These are phyloP conservation scores for Yamadazyma oceani DNA, from an alignment of 1,139 yeast genomes.

Conservation along the genomic window DNA sequence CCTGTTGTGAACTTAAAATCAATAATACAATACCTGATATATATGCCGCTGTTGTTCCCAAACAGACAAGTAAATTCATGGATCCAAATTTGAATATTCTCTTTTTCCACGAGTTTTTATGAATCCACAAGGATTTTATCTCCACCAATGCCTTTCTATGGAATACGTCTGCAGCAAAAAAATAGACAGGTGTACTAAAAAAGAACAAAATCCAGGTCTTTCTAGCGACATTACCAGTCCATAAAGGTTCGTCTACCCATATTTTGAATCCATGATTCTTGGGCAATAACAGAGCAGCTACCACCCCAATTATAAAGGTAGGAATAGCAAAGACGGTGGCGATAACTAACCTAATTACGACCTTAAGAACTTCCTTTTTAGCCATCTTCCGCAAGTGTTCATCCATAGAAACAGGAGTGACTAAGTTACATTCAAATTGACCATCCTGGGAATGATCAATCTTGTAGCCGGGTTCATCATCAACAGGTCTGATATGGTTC, in stretches of 20 bases:
- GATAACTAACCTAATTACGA: conserved; percentile 48
- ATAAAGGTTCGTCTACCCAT: conserved; percentile 62
- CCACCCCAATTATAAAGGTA: conserved; percentile 66
- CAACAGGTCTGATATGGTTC: conserved; percentile 39
- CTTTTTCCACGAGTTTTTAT: conserved; percentile 54
- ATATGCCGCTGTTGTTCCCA: conserved; percentile 74
- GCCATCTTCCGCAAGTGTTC: conserved; percentile 60
- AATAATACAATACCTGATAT: conserved; percentile 64
- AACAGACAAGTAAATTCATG: conserved; percentile 69
- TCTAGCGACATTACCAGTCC: conserved; percentile 64
- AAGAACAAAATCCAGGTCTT: conserved; percentile 66
- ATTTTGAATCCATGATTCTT: conserved; percentile 38
- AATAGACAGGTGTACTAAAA: conserved; percentile 71
- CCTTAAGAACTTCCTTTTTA: conserved; percentile 45
- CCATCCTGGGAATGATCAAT: conserved; percentile 27
- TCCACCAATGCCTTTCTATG: conserved; percentile 67
- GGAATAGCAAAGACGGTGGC: conserved; percentile 53
- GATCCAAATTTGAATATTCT: conserved; percentile 71
- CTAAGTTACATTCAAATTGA: conserved; percentile 51
- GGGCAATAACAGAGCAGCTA: conserved; percentile 65
- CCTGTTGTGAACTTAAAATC: conserved; percentile 45
- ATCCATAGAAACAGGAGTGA: conserved; percentile 59
- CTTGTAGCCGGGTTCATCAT: conserved; percentile 20
- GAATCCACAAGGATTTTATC: conserved; percentile 54
- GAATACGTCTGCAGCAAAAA: conserved; percentile 72